Conservation (phyloP, 1,284 basidiomycete species). For the Microbotryum intermedium region DNA sequence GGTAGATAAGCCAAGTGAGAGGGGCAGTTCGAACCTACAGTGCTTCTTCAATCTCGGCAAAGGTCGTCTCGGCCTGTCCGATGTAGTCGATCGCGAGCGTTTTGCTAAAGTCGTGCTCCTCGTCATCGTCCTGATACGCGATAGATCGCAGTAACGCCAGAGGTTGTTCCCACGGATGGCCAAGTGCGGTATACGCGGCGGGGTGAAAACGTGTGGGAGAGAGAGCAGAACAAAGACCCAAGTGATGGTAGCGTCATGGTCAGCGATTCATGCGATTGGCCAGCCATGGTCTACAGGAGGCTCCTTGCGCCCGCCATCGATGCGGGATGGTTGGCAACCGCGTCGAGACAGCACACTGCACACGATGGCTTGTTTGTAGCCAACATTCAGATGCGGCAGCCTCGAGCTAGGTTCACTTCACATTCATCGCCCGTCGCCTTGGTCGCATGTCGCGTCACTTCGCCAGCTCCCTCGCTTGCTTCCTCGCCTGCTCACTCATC, state of each 20-base stretch:
- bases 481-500: not conserved
- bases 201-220: too few species aligned
- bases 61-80: slow-evolving; percentile 41
- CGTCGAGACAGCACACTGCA: not conserved
- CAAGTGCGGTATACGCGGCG: too few species aligned
- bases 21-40: slow-evolving; percentile 30
- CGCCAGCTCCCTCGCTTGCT: not conserved
- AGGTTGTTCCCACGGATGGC: too few species aligned
- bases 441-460: not conserved
- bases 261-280: too few species aligned
- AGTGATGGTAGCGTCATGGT: not conserved
- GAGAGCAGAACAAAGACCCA: not conserved
- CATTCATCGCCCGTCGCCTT: not conserved
- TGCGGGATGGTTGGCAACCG: too few species aligned
- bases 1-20: too few species aligned
- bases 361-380: not conserved
- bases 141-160: too few species aligned
- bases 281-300: too few species aligned
- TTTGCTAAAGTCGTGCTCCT: slow-evolving; percentile 40
- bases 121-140: slow-evolving; percentile 43
- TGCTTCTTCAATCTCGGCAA: slow-evolving; percentile 40
- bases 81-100: slow-evolving; percentile 43
- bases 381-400: not conserved
- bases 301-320: too few species aligned
- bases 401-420: not conserved